phyloP scores from a whole-genome alignment of 441 rosid species.

The Macaranga tanarius region DNA sequence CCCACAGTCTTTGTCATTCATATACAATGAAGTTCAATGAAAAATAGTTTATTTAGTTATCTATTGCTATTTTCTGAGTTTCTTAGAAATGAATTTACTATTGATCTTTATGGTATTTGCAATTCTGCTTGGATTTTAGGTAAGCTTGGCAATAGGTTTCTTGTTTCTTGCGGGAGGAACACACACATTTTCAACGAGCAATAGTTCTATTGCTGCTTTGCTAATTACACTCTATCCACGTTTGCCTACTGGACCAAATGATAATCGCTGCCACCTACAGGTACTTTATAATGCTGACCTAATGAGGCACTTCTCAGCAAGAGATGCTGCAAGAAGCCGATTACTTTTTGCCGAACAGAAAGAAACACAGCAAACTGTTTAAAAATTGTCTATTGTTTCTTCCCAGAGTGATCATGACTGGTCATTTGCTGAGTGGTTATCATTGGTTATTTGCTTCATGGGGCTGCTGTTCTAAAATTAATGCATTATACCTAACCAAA shows the following conservation, averaged over 20 bases:
- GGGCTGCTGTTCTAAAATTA: slow-evolving; percentile 7
- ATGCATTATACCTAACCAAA: slow-evolving; percentile 5
- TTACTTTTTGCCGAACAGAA: not conserved
- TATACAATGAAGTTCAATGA: not conserved
- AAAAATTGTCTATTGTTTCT: not conserved
- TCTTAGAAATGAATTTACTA: not conserved
- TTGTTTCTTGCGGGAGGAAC: slow-evolving; percentile 97
- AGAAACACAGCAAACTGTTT: not conserved
- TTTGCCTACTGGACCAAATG: slow-evolving; percentile 96
- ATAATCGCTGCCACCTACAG: slow-evolving; percentile 99
- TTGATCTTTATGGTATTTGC: slow-evolving; percentile 22
- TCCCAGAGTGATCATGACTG: not conserved
- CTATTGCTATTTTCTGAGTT: not conserved
- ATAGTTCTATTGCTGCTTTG: slow-evolving; percentile 82
- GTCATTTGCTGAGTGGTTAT: not conserved
- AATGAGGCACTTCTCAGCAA: slow-evolving; percentile 6
- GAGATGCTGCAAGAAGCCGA: slow-evolving; percentile 5
- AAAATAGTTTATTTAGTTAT: slow-evolving; percentile 6
- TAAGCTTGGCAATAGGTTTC: slow-evolving; percentile 93
- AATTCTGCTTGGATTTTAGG: slow-evolving; percentile 43
- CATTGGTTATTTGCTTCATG: not conserved
- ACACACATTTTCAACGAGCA: slow-evolving; percentile 87
- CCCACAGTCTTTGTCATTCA: not conserved
- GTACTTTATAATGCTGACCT: slow-evolving; percentile 34
- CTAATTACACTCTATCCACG: slow-evolving; percentile 92